Percentiles rank a stretch among this genome's conserved stretches.
phyloP scores from a whole-genome alignment of 2,329 filamentous ascomycete species.

The Neoscytalidium dimidiatum region DNA sequence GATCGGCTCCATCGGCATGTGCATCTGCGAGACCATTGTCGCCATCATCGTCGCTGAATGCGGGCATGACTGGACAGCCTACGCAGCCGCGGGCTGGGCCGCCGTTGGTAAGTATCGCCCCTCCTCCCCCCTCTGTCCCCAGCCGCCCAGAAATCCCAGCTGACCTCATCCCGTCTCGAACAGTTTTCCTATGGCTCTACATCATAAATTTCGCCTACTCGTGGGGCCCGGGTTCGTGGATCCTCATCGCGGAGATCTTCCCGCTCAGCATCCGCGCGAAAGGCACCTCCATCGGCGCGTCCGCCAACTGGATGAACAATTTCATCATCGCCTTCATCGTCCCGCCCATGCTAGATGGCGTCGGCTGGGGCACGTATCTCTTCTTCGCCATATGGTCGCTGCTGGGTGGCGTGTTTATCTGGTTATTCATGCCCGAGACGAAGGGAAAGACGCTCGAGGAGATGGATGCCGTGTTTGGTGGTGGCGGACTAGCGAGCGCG shows the following conservation, averaged over 20 bases:
- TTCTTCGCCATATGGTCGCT: constrained; percentile 31
- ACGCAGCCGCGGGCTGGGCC: constrained; percentile 56
- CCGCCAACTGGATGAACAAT: constrained; percentile 61
- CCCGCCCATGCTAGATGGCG: constrained; percentile 62
- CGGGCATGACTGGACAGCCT: constrained; percentile 51
- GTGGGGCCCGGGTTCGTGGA: constrained; percentile 78
- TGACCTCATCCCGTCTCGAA: constrained; percentile 8
- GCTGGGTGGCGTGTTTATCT: constrained; percentile 25
- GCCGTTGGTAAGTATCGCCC: constrained; percentile 31
- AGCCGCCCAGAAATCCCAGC: background rate
- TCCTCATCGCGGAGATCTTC: constrained; percentile 43
- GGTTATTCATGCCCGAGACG: constrained; percentile 35
- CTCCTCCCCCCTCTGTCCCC: no score
- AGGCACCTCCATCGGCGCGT: constrained; percentile 54
- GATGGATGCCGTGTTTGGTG: constrained; percentile 30
- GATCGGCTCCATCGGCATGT: constrained; percentile 53
- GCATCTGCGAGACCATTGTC: constrained; percentile 24
- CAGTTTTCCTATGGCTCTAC: constrained; percentile 23
- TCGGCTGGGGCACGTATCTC: constrained; percentile 45
- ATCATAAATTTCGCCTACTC: constrained; percentile 63
- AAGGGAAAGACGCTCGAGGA: constrained; percentile 34
- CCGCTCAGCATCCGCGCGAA: constrained; percentile 50
- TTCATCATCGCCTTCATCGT: constrained; percentile 66
- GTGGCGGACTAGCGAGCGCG: background rate
- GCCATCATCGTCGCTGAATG: constrained; percentile 57